Evolutionary conservation across 148 eudicot genomes (phyloP).

Genomic region (Diospyros kaki): DNA sequence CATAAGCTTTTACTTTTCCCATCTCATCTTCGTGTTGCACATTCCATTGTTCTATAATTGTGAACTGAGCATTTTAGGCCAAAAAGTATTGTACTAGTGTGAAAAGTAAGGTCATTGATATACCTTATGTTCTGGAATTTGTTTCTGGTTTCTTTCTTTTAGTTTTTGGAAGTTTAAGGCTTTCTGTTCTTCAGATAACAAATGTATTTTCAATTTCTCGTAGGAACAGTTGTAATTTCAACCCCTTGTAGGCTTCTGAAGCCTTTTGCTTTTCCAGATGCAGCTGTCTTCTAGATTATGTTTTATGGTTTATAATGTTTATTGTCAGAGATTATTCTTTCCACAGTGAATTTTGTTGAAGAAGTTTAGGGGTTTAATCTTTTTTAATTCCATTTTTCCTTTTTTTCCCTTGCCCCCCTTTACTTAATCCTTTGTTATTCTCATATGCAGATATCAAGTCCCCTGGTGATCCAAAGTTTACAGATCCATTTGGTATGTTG

Average conservation of each 20-base stretch:
- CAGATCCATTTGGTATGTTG: constrained; percentile 75
- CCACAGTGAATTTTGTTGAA: not conserved
- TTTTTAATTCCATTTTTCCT: not conserved
- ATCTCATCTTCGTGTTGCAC: not conserved
- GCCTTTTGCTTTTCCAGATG: constrained; percentile 7
- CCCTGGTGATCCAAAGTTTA: constrained; percentile 64
- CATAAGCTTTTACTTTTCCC: not conserved
- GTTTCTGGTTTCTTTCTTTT: not conserved
- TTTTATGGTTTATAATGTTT: not conserved
- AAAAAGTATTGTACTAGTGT: not conserved
- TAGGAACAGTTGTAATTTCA: not conserved
- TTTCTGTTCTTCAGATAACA: not conserved
- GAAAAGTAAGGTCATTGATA: not conserved
- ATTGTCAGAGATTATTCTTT: not conserved
- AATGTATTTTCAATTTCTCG: no score
- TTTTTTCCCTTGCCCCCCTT: not conserved
- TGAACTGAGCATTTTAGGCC: not conserved
- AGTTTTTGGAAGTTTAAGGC: not conserved
- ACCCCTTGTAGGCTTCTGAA: constrained; percentile 1
- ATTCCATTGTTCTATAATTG: not conserved
- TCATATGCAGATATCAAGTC: constrained; percentile 65
- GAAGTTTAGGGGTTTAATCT: no score
- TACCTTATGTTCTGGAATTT: not conserved
- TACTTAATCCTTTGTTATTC: not conserved
- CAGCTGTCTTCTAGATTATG: not conserved